Conservation (phyloP, 1,139 yeast species). For the Suzukiozyma palmioleophila region DNA sequence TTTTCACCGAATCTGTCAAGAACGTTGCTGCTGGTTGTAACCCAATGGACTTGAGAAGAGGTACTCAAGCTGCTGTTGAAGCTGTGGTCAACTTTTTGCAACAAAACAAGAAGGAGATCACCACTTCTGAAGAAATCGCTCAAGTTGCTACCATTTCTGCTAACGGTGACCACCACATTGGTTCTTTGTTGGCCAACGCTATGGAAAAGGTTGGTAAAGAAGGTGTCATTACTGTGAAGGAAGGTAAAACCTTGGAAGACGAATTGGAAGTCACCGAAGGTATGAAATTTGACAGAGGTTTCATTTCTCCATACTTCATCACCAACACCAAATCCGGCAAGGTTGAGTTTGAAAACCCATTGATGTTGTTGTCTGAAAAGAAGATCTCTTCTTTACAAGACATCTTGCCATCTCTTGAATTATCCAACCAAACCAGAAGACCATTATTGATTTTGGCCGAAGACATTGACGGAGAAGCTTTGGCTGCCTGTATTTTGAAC, state of each 20-base stretch:
- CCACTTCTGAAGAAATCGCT: conserved; percentile 95
- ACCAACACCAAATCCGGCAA: conserved; percentile 95
- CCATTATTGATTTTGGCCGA: conserved; percentile 94
- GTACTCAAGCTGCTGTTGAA: conserved; percentile 97
- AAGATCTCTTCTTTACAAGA: conserved; percentile 92
- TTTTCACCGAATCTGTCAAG: conserved; percentile 95
- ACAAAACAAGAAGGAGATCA: conserved; percentile 90
- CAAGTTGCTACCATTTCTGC: conserved; percentile 99
- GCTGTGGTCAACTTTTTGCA: conserved; percentile 89
- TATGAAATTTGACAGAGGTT: conserved; percentile 99
- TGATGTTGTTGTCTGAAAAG: conserved; percentile 86
- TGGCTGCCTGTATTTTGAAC: conserved; percentile 97
- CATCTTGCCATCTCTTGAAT: conserved; percentile 88
- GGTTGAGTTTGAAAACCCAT: conserved; percentile 96
- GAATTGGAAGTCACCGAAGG: conserved; percentile 98
- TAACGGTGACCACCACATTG: conserved; percentile 94
- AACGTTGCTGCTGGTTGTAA: conserved; percentile 99
- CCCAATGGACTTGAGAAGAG: conserved; percentile 99
- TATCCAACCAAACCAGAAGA: conserved; percentile 92
- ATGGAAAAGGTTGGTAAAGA: conserved; percentile 99
- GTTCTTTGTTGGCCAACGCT: conserved; percentile 89
- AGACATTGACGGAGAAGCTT: conserved; percentile 97
- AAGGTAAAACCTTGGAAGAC: conserved; percentile 95
- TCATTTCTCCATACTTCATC: conserved; percentile 95
- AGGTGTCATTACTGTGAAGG: conserved; percentile 97